Base-by-base conservation (phyloP, 2,329 filamentous ascomycete genomes). In the Neocucurbitaria cava region DNA sequence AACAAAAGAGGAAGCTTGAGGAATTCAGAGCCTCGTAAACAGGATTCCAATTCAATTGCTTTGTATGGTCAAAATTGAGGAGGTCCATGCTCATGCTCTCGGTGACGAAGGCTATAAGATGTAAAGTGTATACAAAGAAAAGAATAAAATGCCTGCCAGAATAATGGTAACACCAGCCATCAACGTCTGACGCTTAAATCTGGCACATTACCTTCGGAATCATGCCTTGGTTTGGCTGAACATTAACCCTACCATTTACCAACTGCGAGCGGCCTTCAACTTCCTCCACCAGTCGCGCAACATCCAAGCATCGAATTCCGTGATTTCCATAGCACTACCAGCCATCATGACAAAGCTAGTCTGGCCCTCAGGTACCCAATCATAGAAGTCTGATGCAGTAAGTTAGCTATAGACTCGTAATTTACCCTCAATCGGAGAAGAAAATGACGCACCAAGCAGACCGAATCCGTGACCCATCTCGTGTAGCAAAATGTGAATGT, bases 281-380 rank as follows among this genome's bases (percentile, higher is more conserved):
- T 74, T 70, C 54, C 68, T 69, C 77, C 77, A 81, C 77, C 79
- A 81, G 62, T 81, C 77, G 1, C 78, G 66, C 48, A 78, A 52
- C 79, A 81, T 82, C 79, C 79, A 82, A 20, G 76, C 78, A 35
- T 82, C 79, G 30, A 82, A 82, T 33, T 82, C 79, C 3, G 79
- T 82, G 15, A 82, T 68, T 36, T 71, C 58, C 30, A 65, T 66
- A 2, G 79, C 70, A 38, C 74, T 76, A 4, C 79, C 79, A 44
- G 79, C 78, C 49, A 75, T 71, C 79, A 82, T 81, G 53, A 81
- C 71, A 62, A 81, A 81, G 60, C 65, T 77, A 5, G 65, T 66
- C 42, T 77, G 63, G 2, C 78, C 78, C 8, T 70, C 65, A 3
- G 79, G 79, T 17, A 71, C 75, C 78, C 77, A 81, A 58, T 80